Evolutionary conservation across 352 stramenopile species (phyloP).

Genomic region (Phytophthora vignae): DNA sequence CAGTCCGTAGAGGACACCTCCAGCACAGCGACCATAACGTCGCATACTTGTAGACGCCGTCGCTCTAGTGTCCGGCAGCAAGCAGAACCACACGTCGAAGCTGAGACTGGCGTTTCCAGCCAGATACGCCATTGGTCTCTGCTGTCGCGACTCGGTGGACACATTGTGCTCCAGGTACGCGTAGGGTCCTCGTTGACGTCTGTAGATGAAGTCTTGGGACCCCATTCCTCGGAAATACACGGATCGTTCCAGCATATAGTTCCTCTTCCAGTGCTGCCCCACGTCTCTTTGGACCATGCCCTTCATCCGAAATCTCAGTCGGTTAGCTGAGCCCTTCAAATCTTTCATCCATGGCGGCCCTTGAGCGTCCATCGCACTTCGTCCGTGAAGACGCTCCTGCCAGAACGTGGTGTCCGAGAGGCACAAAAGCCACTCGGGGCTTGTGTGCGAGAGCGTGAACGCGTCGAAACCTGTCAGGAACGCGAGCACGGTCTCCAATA

Average conservation of each 20-base stretch:
- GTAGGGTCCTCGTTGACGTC: slow-evolving; percentile 14
- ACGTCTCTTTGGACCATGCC: slow-evolving; percentile 15
- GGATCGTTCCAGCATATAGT: slow-evolving; percentile 21
- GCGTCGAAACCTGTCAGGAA: slow-evolving; percentile 24
- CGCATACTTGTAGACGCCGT: background rate
- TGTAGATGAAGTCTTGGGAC: slow-evolving; percentile 9
- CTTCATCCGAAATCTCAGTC: slow-evolving; percentile 14
- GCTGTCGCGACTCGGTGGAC: slow-evolving; percentile 17
- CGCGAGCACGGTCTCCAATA: slow-evolving; percentile 11
- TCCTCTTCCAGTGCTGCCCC: slow-evolving; percentile 18
- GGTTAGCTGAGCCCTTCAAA: background rate
- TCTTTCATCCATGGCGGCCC: slow-evolving; percentile 24
- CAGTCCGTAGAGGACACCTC: slow-evolving; percentile 37
- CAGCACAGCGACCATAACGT: slow-evolving; percentile 14
- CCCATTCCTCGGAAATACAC: slow-evolving; percentile 17
- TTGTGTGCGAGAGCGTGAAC: slow-evolving; percentile 27
- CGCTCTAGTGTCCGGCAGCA: slow-evolving; percentile 25
- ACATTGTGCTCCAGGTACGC: slow-evolving; percentile 28
- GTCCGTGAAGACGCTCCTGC: slow-evolving; percentile 12
- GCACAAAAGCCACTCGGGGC: slow-evolving; percentile 5
- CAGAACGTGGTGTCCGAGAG: slow-evolving; percentile 12
- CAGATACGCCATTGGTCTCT: slow-evolving; percentile 18
- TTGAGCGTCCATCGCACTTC: background rate
- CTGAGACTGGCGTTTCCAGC: slow-evolving; percentile 8
- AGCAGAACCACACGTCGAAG: slow-evolving; percentile 37